A percentile compares a stretch with the other conserved stretches of the same genome.
Conservation (phyloP, 768 basidiomycete genomes). For the Mrakia gelida region DNA sequence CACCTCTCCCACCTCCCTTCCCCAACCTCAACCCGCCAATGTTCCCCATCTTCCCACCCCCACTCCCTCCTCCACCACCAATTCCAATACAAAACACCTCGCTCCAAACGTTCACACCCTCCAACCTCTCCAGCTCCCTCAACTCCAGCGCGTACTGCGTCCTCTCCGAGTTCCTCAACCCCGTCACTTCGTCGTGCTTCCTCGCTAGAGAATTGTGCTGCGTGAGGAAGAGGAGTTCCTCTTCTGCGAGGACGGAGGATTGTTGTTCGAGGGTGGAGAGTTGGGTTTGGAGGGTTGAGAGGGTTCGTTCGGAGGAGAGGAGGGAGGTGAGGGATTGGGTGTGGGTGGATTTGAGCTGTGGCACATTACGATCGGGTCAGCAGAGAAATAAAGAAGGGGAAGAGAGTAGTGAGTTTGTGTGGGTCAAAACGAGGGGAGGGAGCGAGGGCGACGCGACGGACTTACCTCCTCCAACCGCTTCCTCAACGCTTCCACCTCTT, state of each 20-base stretch:
- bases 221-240: constrained; percentile 21
- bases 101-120: constrained; percentile 90
- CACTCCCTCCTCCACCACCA: constrained; percentile 10
- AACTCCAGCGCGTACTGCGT: constrained; percentile 16
- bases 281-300: neutral
- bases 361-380: too few species aligned
- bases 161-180: neutral
- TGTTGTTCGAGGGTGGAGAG: neutral
- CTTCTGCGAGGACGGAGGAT: neutral
- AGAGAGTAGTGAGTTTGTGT: neutral
- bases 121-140: constrained; percentile 55
- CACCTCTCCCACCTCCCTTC: constrained; percentile 64
- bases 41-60: constrained; percentile 60
- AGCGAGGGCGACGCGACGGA: neutral
- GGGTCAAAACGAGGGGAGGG: too few species aligned
- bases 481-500: constrained; percentile 36
- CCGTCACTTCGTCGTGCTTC: constrained; percentile 4
- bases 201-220: neutral
- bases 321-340: neutral
- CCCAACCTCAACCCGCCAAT: constrained; percentile 93
- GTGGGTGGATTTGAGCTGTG: neutral
- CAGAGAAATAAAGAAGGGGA: too few species aligned
- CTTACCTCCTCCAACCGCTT: constrained; percentile 21
- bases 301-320: neutral
- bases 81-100: constrained; percentile 87